Evolutionary conservation across 495 filamentous ascomycete species (phyloP), one percentile per base, ranked within the genome.

Genomic region (Massariosphaeria phaeospora): DNA sequence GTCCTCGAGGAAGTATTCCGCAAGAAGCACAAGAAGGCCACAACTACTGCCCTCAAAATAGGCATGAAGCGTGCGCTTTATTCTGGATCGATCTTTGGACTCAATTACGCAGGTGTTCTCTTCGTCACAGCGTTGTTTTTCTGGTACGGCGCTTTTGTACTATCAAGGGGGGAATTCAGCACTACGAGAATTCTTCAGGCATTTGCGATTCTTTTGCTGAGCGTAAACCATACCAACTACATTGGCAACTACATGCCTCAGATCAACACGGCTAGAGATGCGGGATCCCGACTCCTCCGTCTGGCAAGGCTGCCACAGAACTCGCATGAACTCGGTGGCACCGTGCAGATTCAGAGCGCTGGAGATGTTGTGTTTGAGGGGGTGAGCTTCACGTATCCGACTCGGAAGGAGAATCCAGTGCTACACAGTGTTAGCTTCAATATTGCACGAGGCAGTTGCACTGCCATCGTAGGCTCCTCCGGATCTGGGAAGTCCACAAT

Each of bases 401-500:
- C 73, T 2, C 72, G 80, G 0, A 76, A 77, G 0, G 67, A 61
- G 3, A 69, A 76, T 1, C 55, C 43, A 0, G 78, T 85, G 7
- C 71, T 96, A 4, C 71, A 71, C 11, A 67, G 78, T 38, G 64
- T 94, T 39, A 81, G 72, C 31, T 64, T 94, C n/a, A 69, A 59
- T 1, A 77, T 95, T 51, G 53, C 73, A 6, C 58, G 73, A 0
- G 80, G 80, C 17, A 80, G 75, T 0, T 84, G 77, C 53, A 86
- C 80, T 2, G 88, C 88, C 3, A 79, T 95, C 27, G 89, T 93
- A 13, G 90, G 89, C 11, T 67, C 78, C 3, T 96, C 90, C 0
- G 94, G 94, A 0, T 86, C 81, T 21, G 91, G 93, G 0, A 98
- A 98, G 72, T 89, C 84, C 12, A 97, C 94, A 0, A 78, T 96